Conservation (phyloP, 345 rosid genomes). For the Salix koriyanagi region DNA sequence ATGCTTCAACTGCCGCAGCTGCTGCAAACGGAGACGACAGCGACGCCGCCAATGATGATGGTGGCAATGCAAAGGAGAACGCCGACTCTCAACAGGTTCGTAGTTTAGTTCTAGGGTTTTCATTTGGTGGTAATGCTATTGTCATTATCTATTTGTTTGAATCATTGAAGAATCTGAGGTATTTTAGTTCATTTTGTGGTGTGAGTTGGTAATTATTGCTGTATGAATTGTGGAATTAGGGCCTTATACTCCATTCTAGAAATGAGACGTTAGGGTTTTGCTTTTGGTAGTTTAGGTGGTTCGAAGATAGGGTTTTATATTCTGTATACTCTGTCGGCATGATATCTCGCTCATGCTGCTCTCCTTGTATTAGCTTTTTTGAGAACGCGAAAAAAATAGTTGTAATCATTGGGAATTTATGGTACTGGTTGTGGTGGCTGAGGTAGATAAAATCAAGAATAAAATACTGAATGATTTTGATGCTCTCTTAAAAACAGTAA, state of each 20-base stretch:
- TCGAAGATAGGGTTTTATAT: background rate
- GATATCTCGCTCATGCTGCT: background rate
- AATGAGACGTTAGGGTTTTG: background rate
- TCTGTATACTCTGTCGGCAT: background rate
- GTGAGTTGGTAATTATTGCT: background rate
- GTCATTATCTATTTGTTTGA: background rate
- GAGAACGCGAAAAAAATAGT: background rate
- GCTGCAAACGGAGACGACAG: slow-evolving; percentile 20
- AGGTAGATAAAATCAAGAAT: background rate
- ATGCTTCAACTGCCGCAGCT: slow-evolving; percentile 10
- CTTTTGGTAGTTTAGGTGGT: background rate
- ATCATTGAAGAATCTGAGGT: background rate
- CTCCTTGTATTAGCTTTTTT: background rate
- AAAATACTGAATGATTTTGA: background rate
- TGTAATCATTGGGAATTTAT: background rate
- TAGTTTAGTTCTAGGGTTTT: background rate
- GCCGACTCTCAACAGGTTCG: slow-evolving; percentile 45
- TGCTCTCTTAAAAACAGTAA: background rate
- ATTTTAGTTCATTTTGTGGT: background rate
- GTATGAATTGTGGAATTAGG: background rate
- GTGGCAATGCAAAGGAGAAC: slow-evolving; percentile 44
- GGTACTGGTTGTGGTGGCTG: background rate
- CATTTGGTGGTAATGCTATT: background rate
- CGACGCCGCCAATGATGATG: slow-evolving; percentile 34
- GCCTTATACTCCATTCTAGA: background rate